Conservation (phyloP, 352 stramenopile genomes). For the Globisporangium barbulae region DNA sequence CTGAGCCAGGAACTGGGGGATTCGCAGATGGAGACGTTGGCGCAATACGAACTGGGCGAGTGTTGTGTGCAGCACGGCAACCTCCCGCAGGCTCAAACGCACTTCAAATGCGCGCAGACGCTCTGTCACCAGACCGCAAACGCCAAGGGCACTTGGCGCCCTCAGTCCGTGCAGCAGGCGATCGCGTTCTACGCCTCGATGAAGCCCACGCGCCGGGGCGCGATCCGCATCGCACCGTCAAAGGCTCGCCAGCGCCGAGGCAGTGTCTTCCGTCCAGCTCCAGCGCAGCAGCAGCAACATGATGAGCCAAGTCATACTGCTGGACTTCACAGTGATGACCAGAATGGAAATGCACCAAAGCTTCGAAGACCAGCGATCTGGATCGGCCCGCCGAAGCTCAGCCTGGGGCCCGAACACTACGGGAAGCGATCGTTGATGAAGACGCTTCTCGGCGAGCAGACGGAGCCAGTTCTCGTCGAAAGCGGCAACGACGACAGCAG, state of each 20-base stretch:
- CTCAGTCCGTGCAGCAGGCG: constrained; percentile 40
- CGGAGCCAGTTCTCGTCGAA: not conserved
- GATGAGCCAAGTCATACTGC: not conserved
- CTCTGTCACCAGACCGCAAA: constrained; percentile 49
- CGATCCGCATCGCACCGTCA: constrained; percentile 18
- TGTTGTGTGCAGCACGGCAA: constrained; percentile 34
- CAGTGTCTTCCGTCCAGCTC: not conserved
- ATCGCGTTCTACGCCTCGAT: constrained; percentile 55
- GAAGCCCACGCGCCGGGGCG: constrained; percentile 24
- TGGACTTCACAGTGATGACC: not conserved
- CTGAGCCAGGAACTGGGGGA: constrained; percentile 36
- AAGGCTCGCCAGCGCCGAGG: not conserved
- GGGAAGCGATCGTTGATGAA: constrained; percentile 9
- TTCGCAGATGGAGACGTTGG: constrained; percentile 39
- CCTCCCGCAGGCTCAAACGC: constrained; percentile 29
- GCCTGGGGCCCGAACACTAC: not conserved
- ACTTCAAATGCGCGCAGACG: constrained; percentile 38
- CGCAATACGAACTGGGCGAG: constrained; percentile 50
- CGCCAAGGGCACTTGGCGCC: constrained; percentile 31
- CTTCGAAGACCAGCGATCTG: constrained; percentile 16
- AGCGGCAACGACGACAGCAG: not conserved
- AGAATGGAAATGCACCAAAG: not conserved
- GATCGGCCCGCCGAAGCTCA: constrained; percentile 12
- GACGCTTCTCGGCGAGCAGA: constrained; percentile 9
- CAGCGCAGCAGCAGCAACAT: not conserved